Evolutionary conservation across 257 asterid species (phyloP).

Genomic region (Marsdenia floribunda): DNA sequence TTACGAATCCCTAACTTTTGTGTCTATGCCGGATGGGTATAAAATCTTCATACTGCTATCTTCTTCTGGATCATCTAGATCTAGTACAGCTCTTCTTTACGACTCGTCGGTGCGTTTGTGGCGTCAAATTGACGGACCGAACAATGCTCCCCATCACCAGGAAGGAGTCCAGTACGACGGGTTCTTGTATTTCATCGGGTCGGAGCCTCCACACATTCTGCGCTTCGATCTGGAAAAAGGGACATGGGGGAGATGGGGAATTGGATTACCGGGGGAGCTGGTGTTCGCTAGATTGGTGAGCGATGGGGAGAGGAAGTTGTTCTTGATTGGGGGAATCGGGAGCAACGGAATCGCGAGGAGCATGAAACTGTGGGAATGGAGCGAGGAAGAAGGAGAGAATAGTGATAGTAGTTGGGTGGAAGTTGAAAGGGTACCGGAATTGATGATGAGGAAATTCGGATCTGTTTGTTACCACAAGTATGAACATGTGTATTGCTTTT

Average conservation of each 20-base stretch:
- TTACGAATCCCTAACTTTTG: conserved; percentile 42
- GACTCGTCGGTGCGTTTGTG: conserved; percentile 33
- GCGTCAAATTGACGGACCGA: conserved; percentile 29
- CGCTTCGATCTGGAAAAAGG: conserved; percentile 41
- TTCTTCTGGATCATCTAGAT: conserved; percentile 35
- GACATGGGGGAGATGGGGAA: conserved; percentile 33
- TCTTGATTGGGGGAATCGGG: conserved; percentile 69
- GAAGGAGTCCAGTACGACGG: conserved; percentile 43
- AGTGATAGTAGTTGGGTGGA: conserved; percentile 64
- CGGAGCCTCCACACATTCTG: conserved; percentile 44
- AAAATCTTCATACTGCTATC: conserved; percentile 41
- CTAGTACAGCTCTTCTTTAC: conserved; percentile 32
- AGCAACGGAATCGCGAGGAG: conserved; percentile 56
- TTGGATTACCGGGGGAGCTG: conserved; percentile 31
- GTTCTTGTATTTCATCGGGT: conserved; percentile 39
- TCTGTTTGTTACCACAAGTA: conserved; percentile 73
- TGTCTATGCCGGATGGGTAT: conserved; percentile 25
- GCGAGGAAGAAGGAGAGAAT: conserved; percentile 27
- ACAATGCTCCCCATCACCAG: conserved; percentile 33
- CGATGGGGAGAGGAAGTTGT: conserved; percentile 35
- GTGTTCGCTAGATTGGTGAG: conserved; percentile 49
- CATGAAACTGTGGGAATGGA: conserved; percentile 60
- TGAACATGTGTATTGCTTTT: conserved; percentile 71
- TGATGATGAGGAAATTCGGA: conserved; percentile 55
- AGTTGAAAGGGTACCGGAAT: conserved; percentile 50